Percentiles rank a stretch among this genome's conserved stretches.
These are phyloP conservation scores for Trypanosoma cruzi DNA, from an alignment of 208 protist species.

Conservation along the genomic window DNA sequence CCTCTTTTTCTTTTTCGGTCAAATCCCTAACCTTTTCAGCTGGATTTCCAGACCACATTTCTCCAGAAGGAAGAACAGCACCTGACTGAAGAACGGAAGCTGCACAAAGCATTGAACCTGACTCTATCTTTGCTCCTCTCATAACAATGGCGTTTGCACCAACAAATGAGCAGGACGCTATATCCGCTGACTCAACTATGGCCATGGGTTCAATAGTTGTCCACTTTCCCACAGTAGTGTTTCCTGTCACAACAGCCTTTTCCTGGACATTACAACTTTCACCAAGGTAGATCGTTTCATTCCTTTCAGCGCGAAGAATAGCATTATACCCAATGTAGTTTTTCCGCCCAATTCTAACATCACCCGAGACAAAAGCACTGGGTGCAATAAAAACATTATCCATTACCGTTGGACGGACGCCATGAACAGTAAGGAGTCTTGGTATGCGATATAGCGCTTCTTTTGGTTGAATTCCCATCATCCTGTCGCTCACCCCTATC, in stretches of 20 bases:
- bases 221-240: conserved; percentile 89
- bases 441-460: conserved; percentile 81
- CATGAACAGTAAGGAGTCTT: conserved; percentile 71
- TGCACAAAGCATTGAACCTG: conserved; percentile 85
- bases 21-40: conserved; percentile 87
- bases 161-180: conserved; percentile 90
- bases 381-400: conserved; percentile 92
- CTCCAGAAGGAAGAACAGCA: conserved; percentile 87
- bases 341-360: conserved; percentile 87
- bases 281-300: conserved; percentile 82
- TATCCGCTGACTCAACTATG: conserved; percentile 85
- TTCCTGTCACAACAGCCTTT: conserved; percentile 86
- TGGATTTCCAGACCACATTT: conserved; percentile 93
- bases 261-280: conserved; percentile 92
- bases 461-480: conserved; percentile 81
- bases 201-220: conserved; percentile 90
- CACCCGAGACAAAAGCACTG: conserved; percentile 79
- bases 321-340: conserved; percentile 93
- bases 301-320: conserved; percentile 81
- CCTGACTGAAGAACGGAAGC: conserved; percentile 87
- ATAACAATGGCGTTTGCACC: conserved; percentile 86
- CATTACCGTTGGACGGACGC: conserved; percentile 75
- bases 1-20: conserved; percentile 85
- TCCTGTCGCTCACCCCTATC: conserved; percentile 56
- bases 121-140: conserved; percentile 85